Base-by-base conservation (phyloP, 192 early-diverging fungal genomes). In the Paraglomus brasilianum region DNA sequence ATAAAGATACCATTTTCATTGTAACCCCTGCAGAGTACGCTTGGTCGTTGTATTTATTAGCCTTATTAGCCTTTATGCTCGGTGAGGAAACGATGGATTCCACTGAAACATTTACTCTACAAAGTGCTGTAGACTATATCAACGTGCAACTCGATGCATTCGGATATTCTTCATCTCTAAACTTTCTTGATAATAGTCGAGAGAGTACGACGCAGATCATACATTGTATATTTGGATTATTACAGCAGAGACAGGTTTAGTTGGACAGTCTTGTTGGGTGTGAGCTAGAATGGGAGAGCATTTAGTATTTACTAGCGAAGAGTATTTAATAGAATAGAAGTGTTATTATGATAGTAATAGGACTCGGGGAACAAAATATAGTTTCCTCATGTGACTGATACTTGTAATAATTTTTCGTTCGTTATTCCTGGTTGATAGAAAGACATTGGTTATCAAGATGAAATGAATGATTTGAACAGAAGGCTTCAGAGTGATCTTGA, bases 141-240 rank as follows among this genome's bases (percentile, higher is more conserved):
- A 79, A 79, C 45, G 36, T 73, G 6, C 72, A 71, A 57, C 24
- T 79, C 5, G 70, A 66, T 22, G 69, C 69, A n/a, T 66, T 74
- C 22, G 75, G 75, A 52, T 79, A 73, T 53, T 75, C 78, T 6
- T 72, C 68, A 24, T 75, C 77, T 10, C 64, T 79, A 42, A 45
- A 74, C 9, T 76, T 79, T 53, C 15, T 74, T 6, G 60, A 64
- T 49, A 67, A 58, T 17, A 57, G 66, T 13, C 17, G 47, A 11
- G 42, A 59, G 19, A 75, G 74, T 51, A 59, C 69, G 24, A 71
- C 61, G 11, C 72, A 74, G 40, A 69, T 79, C 19, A 55, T 79
- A 22, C 69, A 79, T 51, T 76, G 78, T 52, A 19, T 79, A 4
- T 62, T 71, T 45, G 22, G 24, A 10, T 8, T 79, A 41, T 48